Evolutionary conservation across 768 basidiomycete genomes (phyloP).

Genomic region (Hortiboletus flavorubellus): DNA sequence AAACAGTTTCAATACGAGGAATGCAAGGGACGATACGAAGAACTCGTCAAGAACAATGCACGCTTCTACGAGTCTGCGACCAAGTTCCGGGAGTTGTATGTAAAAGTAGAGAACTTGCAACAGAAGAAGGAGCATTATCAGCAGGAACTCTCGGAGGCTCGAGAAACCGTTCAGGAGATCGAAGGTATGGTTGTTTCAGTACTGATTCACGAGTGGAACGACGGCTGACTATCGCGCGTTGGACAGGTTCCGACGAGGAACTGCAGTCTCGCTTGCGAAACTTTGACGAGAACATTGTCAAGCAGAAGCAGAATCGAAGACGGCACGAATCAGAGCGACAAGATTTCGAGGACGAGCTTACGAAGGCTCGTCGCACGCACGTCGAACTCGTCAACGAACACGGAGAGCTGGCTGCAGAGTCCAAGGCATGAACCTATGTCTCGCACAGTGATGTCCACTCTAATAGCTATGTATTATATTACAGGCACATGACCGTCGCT

Average conservation of each 20-base stretch:
- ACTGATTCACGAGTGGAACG: too few relatives aligned
- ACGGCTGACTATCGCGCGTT: neutral
- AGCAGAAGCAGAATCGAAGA: slow-evolving; percentile 47
- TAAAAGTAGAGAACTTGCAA: slow-evolving; percentile 61
- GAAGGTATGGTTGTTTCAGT: slow-evolving; percentile 39
- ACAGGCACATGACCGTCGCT: slow-evolving; percentile 71
- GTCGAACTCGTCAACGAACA: slow-evolving; percentile 55
- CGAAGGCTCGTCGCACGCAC: slow-evolving; percentile 47
- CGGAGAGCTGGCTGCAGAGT: slow-evolving; percentile 70
- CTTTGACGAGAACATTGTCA: slow-evolving; percentile 55
- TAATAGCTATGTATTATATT: neutral
- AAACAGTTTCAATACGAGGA: slow-evolving; percentile 77
- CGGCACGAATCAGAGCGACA: slow-evolving; percentile 51
- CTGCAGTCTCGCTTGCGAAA: slow-evolving; percentile 54
- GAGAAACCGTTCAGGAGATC: slow-evolving; percentile 63
- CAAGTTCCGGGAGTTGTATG: slow-evolving; percentile 82
- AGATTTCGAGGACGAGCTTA: slow-evolving; percentile 60
- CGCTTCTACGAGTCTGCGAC: slow-evolving; percentile 80
- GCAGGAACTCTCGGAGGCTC: slow-evolving; percentile 58
- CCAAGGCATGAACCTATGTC: slow-evolving; percentile 47
- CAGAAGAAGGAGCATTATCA: slow-evolving; percentile 60
- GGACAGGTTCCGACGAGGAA: slow-evolving; percentile 69
- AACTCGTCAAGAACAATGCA: slow-evolving; percentile 62
- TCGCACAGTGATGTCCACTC: neutral
- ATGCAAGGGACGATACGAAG: slow-evolving; percentile 61